These are phyloP conservation scores for Pholiota microspora DNA, from an alignment of 768 basidiomycete species.

Conservation along the genomic window DNA sequence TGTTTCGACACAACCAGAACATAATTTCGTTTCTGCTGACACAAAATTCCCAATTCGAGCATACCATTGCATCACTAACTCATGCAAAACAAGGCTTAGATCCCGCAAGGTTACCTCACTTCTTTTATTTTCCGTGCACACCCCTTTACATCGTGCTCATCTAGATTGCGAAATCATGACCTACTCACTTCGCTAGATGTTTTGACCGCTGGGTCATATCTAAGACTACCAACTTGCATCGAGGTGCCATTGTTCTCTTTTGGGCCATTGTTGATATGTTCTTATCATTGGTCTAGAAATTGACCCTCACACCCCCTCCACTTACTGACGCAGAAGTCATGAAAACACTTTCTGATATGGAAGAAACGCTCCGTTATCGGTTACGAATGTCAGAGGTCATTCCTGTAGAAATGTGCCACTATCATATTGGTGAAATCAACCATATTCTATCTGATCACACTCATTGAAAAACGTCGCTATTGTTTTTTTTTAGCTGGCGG, in stretches of 20 bases:
- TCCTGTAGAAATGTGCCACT: conserved; percentile 76
- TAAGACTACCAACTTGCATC: conserved; percentile 75
- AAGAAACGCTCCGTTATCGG: conserved; percentile 76
- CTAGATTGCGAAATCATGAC: conserved; percentile 90
- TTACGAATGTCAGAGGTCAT: conserved; percentile 77
- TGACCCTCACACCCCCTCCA: conserved; percentile 60
- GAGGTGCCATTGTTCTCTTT: conserved; percentile 49
- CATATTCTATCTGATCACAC: background rate
- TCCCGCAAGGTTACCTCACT: conserved; percentile 80
- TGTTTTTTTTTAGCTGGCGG: conserved; percentile 59
- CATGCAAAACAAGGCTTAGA: conserved; percentile 70
- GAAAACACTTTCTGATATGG: conserved; percentile 67
- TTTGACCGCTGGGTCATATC: conserved; percentile 82
- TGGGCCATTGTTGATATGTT: conserved; percentile 1
- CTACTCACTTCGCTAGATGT: conserved; percentile 89
- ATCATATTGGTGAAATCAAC: conserved; percentile 52
- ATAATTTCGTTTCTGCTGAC: conserved; percentile 84
- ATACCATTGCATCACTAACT: conserved; percentile 58
- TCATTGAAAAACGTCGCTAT: conserved; percentile 14
- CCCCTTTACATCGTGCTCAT: too few relatives aligned
- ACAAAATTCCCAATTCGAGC: conserved; percentile 83
- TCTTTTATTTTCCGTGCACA: too few relatives aligned
- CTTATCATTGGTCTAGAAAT: conserved; percentile 49
- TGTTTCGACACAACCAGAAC: conserved; percentile 48
- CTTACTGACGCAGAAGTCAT: conserved; percentile 66